Base-by-base conservation (phyloP, 179 eudicot species). In the Silene noctiflora region DNA sequence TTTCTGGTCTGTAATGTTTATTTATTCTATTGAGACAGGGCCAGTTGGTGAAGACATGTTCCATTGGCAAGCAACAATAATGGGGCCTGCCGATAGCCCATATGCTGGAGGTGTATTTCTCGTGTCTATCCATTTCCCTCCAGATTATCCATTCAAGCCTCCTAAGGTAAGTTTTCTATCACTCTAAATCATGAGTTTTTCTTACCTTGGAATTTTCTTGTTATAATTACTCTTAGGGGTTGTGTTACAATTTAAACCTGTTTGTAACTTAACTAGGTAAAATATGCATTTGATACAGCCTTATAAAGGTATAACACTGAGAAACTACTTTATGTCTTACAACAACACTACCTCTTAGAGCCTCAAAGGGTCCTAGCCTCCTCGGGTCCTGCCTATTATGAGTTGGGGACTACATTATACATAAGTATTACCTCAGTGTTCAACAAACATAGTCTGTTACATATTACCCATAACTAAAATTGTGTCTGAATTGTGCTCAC, bases 61-160 rank as follows among this genome's bases (percentile, higher is more conserved):
- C 75, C 82, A 82, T 61, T 82, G 84, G 84, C 84, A 82, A 82
- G 84, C 84, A 62, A 82, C 85, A 25, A 82, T 82, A 67, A 82
- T 82, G 85, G 85, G 85, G 44, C 85, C 85, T 73, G 7, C 75
- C 55, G 85, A 82, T 60, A 82, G 85, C 79, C 85, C 85, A 0
- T 82, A 82, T 58, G 66, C 85, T 0, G 82, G 85, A 53, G 85
- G 85, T 60, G 85, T 82, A 55, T 82, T 82, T 63, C 81, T 79
- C 44, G 82, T 82, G 27, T 66, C 85, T 24, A 82, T 82, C 53
- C 85, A 82, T 78, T 82, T 82, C 21, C 82, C 80, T 72, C 84
- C 85, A 14, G 85, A 79, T 61, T 82, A 82, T 69, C 85, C 85
- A 62, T 83, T 83, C 63, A 83, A 83, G 78, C 85, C 85, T 4